A percentile compares a stretch with the other conserved stretches of the same genome.
Conservation (phyloP, 257 asterid species). For the Nicotiana knightiana region DNA sequence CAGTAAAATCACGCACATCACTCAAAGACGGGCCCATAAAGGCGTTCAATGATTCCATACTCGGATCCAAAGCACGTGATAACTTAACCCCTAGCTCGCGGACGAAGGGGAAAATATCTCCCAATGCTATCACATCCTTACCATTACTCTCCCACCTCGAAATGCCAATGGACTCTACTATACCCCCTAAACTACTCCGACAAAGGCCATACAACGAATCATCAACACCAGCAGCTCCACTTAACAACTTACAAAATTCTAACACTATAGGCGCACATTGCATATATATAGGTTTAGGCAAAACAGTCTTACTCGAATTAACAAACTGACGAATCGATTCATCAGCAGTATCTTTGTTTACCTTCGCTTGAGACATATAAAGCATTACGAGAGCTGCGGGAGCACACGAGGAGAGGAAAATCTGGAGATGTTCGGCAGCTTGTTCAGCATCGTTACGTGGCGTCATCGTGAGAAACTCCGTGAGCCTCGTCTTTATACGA, state of each 20-base stretch:
- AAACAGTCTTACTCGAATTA: constrained; percentile 27
- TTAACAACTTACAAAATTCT: constrained; percentile 63
- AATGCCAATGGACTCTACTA: constrained; percentile 30
- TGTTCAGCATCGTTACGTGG: constrained; percentile 15
- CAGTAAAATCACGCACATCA: constrained; percentile 55
- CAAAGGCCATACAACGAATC: constrained; percentile 48
- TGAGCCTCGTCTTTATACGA: neutral
- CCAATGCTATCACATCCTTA: constrained; percentile 28
- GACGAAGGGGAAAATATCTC: constrained; percentile 58
- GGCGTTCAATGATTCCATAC: constrained; percentile 18
- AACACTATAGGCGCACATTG: constrained; percentile 45
- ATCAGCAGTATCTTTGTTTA: constrained; percentile 40
- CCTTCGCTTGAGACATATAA: constrained; percentile 43
- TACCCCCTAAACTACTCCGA: constrained; percentile 34
- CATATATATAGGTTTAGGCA: constrained; percentile 20
- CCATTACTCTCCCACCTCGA: constrained; percentile 1
- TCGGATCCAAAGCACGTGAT: constrained; percentile 28
- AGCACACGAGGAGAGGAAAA: constrained; percentile 53
- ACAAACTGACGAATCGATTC: constrained; percentile 60
- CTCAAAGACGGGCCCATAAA: constrained; percentile 24
- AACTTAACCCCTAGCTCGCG: constrained; percentile 51
- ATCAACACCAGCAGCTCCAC: constrained; percentile 34
- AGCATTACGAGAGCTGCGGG: constrained; percentile 75
- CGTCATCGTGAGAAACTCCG: neutral
- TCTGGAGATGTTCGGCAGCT: constrained; percentile 45